These are phyloP conservation scores for Leptodontidium sp. DNA, from an alignment of 2,329 filamentous ascomycete genomes.

Conservation along the genomic window DNA sequence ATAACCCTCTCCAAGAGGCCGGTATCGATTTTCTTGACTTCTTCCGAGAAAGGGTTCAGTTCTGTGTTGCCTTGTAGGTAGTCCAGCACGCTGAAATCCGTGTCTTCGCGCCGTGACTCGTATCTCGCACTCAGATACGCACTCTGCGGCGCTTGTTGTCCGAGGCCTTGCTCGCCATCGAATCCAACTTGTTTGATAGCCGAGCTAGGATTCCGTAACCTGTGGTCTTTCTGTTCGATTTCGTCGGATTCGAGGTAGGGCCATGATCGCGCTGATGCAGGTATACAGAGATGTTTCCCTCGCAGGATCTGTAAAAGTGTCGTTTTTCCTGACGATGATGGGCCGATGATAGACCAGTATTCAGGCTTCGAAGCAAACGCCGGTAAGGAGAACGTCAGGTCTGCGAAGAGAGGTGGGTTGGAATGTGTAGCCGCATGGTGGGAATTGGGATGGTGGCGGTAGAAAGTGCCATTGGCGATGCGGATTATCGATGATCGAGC, in stretches of 20 bases:
- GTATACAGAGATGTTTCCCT: constrained; percentile 78
- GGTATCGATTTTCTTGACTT: constrained; percentile 58
- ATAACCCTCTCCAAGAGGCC: constrained; percentile 69
- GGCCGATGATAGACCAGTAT: constrained; percentile 86
- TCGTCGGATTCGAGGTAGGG: constrained; percentile 76
- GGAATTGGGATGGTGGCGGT: constrained; percentile 73
- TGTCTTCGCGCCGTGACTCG: constrained; percentile 85
- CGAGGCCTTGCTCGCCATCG: constrained; percentile 71
- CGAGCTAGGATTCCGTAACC: constrained; percentile 64
- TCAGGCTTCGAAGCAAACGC: constrained; percentile 59
- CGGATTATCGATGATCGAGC: constrained; percentile 67
- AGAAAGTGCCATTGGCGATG: constrained; percentile 84
- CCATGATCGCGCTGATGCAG: constrained; percentile 78
- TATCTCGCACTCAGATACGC: constrained; percentile 91
- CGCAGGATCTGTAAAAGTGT: constrained; percentile 81
- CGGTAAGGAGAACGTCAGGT: constrained; percentile 74
- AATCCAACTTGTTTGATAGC: constrained; percentile 94
- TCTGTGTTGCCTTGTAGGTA: constrained; percentile 85
- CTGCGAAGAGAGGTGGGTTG: constrained; percentile 78
- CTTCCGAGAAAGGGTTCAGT: constrained; percentile 73
- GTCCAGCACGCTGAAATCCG: constrained; percentile 84
- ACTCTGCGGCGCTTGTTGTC: constrained; percentile 67
- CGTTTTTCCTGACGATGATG: constrained; percentile 81
- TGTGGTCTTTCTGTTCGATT: constrained; percentile 51
- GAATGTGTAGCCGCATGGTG: constrained; percentile 48